Conservation (phyloP, 805 yeast genomes). For the Sugiyamaella mastotermitis region DNA sequence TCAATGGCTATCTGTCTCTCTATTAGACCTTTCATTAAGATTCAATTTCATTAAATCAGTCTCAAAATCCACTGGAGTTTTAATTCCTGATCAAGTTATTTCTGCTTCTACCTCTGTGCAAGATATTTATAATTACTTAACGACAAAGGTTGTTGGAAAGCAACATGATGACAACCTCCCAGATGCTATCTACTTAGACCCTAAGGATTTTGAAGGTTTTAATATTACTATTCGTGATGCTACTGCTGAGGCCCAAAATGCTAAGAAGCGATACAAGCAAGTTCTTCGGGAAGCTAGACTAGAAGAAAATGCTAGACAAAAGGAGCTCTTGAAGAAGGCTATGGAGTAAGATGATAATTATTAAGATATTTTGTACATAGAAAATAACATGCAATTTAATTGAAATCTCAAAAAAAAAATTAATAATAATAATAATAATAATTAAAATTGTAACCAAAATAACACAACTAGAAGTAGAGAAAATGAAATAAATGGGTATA, state of each 20-base stretch:
- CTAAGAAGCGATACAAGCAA: conserved; percentile 40
- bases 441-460: too few species aligned
- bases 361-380: too few species aligned
- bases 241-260: conserved; percentile 42
- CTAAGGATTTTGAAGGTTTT: conserved; percentile 48
- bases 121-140: conserved; percentile 36
- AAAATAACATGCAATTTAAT: neutral
- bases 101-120: conserved; percentile 36
- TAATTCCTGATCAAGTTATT: conserved; percentile 47
- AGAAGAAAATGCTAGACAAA: conserved; percentile 26
- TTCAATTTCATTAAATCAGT: conserved; percentile 45
- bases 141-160: conserved; percentile 33
- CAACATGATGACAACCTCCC: conserved; percentile 61
- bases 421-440: too few species aligned
- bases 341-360: conserved; percentile 15
- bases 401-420: neutral
- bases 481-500: too few species aligned
- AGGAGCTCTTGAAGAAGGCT: conserved; percentile 23
- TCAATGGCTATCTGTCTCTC: conserved; percentile 12
- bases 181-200: conserved; percentile 61
- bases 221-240: conserved; percentile 43
- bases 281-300: conserved; percentile 42
- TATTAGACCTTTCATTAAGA: conserved; percentile 42
- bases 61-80: conserved; percentile 43
- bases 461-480: too few species aligned